Evolutionary conservation across 148 eudicot species (phyloP).

Genomic region (Rhododendron simsii): DNA sequence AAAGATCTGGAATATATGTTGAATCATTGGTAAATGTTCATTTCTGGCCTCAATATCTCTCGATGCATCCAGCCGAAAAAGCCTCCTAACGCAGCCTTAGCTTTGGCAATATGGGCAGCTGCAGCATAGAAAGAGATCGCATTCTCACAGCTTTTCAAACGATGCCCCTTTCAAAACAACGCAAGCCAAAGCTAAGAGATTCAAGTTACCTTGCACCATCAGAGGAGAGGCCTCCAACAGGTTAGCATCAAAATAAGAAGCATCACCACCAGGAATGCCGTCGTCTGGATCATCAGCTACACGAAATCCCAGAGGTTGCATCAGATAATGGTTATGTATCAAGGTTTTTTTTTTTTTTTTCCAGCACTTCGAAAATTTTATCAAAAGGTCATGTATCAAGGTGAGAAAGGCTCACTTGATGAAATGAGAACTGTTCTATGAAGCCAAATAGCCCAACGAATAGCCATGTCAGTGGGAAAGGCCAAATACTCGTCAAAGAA

Average conservation of each 20-base stretch:
- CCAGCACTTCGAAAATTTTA: too few species aligned
- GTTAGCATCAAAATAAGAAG: neutral
- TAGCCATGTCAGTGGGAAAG: neutral
- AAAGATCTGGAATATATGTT: neutral
- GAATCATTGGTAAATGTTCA: neutral
- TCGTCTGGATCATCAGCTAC: too few species aligned
- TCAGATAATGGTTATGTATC: too few species aligned
- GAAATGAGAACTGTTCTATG: neutral
- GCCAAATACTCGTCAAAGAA: neutral
- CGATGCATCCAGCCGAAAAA: neutral
- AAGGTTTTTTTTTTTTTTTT: too few species aligned
- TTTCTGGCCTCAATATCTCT: neutral
- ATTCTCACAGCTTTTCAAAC: too few species aligned
- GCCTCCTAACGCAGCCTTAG: neutral
- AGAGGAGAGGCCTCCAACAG: neutral
- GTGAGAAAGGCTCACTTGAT: neutral
- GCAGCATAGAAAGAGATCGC: too few species aligned
- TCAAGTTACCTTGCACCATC: neutral
- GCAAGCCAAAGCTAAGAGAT: neutral
- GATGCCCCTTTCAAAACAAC: neutral
- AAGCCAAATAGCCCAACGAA: neutral
- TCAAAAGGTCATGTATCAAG: neutral
- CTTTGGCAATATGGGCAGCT: too few species aligned
- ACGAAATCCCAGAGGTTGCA: neutral
- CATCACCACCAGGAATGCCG: neutral